These are phyloP conservation scores for Corchorus olitorius DNA, from an alignment of 345 rosid genomes.

Conservation along the genomic window DNA sequence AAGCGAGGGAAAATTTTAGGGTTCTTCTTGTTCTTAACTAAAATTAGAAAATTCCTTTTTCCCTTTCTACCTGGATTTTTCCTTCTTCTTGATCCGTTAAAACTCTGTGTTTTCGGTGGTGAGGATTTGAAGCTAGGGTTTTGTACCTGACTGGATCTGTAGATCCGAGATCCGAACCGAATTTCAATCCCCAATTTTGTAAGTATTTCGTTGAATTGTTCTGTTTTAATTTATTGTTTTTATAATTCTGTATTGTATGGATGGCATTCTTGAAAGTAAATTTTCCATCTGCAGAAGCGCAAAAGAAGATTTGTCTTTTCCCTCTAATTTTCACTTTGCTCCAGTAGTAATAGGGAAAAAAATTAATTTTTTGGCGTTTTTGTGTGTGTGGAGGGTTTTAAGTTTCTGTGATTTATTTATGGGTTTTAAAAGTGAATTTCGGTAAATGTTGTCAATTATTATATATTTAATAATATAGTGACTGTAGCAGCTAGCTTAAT, in stretches of 20 bases:
- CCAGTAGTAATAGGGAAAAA: background rate
- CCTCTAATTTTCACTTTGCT: background rate
- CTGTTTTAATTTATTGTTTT: background rate
- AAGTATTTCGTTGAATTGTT: constrained; percentile 1
- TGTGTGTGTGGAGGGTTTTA: background rate
- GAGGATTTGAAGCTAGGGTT: constrained; percentile 4
- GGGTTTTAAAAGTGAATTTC: background rate
- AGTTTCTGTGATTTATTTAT: background rate
- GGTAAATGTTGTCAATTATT: background rate
- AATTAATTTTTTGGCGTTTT: background rate
- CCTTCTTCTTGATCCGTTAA: background rate
- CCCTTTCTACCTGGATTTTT: background rate
- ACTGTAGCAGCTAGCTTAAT: background rate
- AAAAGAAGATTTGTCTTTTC: background rate
- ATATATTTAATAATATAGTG: background rate
- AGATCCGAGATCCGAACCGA: constrained; percentile 13
- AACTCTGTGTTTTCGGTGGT: background rate
- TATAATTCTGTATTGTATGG: background rate
- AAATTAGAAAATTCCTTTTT: no score
- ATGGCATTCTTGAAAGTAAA: background rate
- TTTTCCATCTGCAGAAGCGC: background rate
- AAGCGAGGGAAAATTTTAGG: constrained; percentile 9
- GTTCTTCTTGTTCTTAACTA: constrained; percentile 2
- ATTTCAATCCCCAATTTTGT: background rate
- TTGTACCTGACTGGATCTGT: constrained; percentile 2